A percentile compares a stretch with the other conserved stretches of the same genome.
These are phyloP conservation scores for Colletotrichum gigasporum DNA, from an alignment of 2,329 filamentous ascomycete species.

Conservation along the genomic window DNA sequence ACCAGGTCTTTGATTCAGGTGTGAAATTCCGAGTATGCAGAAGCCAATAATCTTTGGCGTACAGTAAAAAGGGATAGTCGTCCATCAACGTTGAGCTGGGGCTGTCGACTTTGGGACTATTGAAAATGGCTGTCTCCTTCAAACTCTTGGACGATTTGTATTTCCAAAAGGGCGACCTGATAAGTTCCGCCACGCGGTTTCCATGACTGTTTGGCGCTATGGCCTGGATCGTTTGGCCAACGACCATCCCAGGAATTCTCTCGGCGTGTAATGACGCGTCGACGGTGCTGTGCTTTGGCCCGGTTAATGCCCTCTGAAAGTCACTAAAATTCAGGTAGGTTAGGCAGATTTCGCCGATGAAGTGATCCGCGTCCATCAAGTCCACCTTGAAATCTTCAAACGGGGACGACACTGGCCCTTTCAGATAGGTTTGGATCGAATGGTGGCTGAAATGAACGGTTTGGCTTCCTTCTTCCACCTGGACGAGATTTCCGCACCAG, in stretches of 20 bases:
- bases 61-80: neutral
- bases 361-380: neutral
- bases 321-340: neutral
- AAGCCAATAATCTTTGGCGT: neutral
- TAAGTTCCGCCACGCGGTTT: no score
- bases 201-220: neutral
- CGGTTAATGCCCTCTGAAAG: neutral
- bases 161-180: no score
- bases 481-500: neutral
- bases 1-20: neutral
- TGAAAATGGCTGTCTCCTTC: neutral
- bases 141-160: no score
- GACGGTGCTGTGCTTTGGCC: rapidly evolving
- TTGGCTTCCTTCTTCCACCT: neutral
- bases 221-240: neutral
- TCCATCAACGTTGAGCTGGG: no score
- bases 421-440: neutral
- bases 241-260: neutral
- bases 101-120: no score
- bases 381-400: neutral
- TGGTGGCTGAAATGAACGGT: neutral
- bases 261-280: rapidly evolving
- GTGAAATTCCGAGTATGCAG: neutral
- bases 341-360: neutral
- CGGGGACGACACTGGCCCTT: neutral